Conservation (phyloP, 805 yeast genomes). For the Saccharomyces kudriavzevii region DNA sequence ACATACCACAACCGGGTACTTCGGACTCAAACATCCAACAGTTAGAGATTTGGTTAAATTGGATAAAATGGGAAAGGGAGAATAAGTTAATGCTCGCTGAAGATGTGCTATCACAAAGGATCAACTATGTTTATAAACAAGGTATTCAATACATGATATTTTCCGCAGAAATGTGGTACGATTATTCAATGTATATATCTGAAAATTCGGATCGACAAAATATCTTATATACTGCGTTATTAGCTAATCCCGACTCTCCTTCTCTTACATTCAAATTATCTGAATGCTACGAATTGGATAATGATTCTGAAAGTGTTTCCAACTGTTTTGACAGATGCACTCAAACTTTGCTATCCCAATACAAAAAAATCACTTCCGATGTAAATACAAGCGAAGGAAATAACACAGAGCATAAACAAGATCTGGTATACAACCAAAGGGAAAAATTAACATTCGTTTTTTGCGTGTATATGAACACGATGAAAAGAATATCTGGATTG, state of each 20-base stretch:
- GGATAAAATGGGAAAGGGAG: conserved; percentile 73
- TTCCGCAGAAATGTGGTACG: conserved; percentile 33
- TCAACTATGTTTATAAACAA: conserved; percentile 65
- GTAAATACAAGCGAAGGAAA: conserved; percentile 8
- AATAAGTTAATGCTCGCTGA: conserved; percentile 59
- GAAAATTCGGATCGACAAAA: conserved; percentile 14
- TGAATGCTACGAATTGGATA: conserved; percentile 58
- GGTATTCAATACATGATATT: conserved; percentile 37
- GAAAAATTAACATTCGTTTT: conserved; percentile 51
- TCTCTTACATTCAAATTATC: conserved; percentile 59
- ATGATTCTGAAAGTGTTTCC: conserved; percentile 43
- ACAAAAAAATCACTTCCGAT: conserved; percentile 21
- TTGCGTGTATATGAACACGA: conserved; percentile 60
- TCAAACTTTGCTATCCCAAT: conserved; percentile 35
- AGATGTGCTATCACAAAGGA: conserved; percentile 44
- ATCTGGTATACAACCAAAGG: conserved; percentile 9
- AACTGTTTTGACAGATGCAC: conserved; percentile 45
- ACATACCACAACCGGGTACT: conserved; percentile 19
- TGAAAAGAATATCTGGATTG: conserved; percentile 59
- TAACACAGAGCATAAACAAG: conserved; percentile 7
- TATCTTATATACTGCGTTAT: conserved; percentile 45
- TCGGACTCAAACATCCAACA: conserved; percentile 25
- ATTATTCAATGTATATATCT: conserved; percentile 30
- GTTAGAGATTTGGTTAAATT: conserved; percentile 51
- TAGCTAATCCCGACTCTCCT: conserved; percentile 62